Evolutionary conservation across 768 basidiomycete species (phyloP).

Genomic region (Suillus luteus): DNA sequence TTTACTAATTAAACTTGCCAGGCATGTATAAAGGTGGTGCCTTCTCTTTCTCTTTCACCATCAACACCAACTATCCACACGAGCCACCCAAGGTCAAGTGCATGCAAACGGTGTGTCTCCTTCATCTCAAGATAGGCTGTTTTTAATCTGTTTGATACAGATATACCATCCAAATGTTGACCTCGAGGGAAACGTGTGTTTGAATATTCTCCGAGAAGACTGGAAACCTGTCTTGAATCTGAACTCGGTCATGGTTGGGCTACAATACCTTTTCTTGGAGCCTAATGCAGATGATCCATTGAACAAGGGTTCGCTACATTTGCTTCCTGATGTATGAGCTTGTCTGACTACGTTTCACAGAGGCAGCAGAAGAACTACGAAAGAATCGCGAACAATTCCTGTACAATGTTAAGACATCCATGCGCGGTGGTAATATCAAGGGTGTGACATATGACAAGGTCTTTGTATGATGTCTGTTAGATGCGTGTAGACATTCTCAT

Average conservation of each 20-base stretch:
- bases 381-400: constrained; percentile 84
- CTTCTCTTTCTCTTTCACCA: constrained; percentile 92
- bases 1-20: constrained; percentile 31
- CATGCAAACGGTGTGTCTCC: constrained; percentile 74
- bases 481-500: constrained; percentile 14
- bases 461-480: constrained; percentile 38
- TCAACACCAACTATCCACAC: constrained; percentile 98
- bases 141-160: constrained; percentile 42
- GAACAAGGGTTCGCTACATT: constrained; percentile 84
- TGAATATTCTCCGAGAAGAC: constrained; percentile 98
- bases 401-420: constrained; percentile 81
- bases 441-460: constrained; percentile 83
- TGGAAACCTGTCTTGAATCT: constrained; percentile 99
- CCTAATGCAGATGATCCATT: constrained; percentile 98
- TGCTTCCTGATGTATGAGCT: not conserved
- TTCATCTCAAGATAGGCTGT: constrained; percentile 6
- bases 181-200: constrained; percentile 95
- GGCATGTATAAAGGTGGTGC: constrained; percentile 98
- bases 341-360: constrained; percentile 45
- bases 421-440: constrained; percentile 80
- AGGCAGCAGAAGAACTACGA: constrained; percentile 93
- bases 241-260: constrained; percentile 96
- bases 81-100: constrained; percentile 99
- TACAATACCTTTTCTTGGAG: constrained; percentile 98
- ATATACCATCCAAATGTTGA: constrained; percentile 99